Base-by-base conservation (phyloP, 352 stramenopile genomes). In the Phytophthora sansomeana region DNA sequence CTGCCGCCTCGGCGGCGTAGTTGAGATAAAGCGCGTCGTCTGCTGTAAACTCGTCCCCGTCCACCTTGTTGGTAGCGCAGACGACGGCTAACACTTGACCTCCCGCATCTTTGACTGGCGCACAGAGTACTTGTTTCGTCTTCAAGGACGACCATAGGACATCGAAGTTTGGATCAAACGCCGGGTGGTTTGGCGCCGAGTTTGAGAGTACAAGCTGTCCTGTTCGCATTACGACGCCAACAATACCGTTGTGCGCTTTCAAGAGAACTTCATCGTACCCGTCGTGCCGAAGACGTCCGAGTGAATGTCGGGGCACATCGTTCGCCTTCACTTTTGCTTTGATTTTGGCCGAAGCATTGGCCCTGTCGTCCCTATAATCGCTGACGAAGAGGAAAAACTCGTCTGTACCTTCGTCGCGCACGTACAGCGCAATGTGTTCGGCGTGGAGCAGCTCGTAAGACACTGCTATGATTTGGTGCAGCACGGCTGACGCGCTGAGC, bases 1-100 rank as follows among this genome's bases (percentile, higher is more conserved):
- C 81, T 9, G 81, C 84, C 0, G 81, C 84, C 11, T 92, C 84
- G 10, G 84, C 84, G 4, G 82, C 81, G 44, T 92, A 92, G 33
- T 86, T 91, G 46, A 92, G 77, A 44, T 89, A 92, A 13, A 92
- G 58, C 1, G 83, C 83, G 38, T 92, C 83, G 41, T 92, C 83
- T 5, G 72, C 65, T 28, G 78, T 81, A 39, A 92, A 92, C 39
- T 92, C 83, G 21, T 81, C 81, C 21, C 70, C 74, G 52, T 90
- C 81, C 13, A 85, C 69, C 62, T 92, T 92, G 72, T 92, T 92
- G 49, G 84, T 80, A 6, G 83, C 83, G 21, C 77, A 86, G 32
- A 92, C 68, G 10, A 92, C 81, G 1, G 83, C 83, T 14, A 90
- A 63, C 35, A 90, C 85, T 16, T 64, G 58, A 8, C 77, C 78